Percentiles rank a stretch among this genome's conserved stretches.
Conservation (phyloP, 768 basidiomycete genomes). For the Termitomyces sp. region DNA sequence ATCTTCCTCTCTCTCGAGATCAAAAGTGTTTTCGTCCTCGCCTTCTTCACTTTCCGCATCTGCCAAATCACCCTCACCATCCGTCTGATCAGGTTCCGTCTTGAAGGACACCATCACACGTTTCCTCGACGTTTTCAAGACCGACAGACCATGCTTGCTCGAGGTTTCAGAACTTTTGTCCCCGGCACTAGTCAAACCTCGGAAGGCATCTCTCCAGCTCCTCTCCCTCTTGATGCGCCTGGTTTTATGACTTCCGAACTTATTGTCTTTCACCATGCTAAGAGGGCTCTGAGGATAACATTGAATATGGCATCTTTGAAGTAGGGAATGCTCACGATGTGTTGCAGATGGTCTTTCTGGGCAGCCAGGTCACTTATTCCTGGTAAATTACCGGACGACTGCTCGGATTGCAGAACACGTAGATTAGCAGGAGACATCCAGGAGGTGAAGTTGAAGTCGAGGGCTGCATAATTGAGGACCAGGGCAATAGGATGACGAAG, state of each 20-base stretch:
- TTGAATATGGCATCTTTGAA: background rate
- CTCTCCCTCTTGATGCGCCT: conserved; percentile 47
- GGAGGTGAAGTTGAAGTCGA: conserved; percentile 97
- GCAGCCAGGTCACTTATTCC: conserved; percentile 63
- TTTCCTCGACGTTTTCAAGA: conserved; percentile 20
- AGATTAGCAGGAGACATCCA: conserved; percentile 91
- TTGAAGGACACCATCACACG: conserved; percentile 1
- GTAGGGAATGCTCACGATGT: conserved; percentile 40
- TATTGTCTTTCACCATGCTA: conserved; percentile 80
- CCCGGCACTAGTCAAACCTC: conserved; percentile 37
- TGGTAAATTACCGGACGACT: conserved; percentile 76
- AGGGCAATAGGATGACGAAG: conserved; percentile 77
- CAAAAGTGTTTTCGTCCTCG: conserved; percentile 39
- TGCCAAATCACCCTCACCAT: conserved; percentile 46
- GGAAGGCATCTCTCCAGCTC: conserved; percentile 58
- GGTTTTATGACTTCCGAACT: conserved; percentile 24
- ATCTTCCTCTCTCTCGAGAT: conserved; percentile 56
- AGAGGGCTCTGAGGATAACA: conserved; percentile 57
- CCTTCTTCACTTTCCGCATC: conserved; percentile 52
- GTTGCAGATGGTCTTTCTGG: conserved; percentile 85
- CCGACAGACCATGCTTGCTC: conserved; percentile 17
- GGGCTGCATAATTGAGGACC: conserved; percentile 83
- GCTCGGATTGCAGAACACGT: conserved; percentile 79
- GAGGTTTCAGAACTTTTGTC: conserved; percentile 24
- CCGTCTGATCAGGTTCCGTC: conserved; percentile 16